phyloP scores from a whole-genome alignment of 2,329 filamentous ascomycete species.

The Ophiosphaerella korrae region DNA sequence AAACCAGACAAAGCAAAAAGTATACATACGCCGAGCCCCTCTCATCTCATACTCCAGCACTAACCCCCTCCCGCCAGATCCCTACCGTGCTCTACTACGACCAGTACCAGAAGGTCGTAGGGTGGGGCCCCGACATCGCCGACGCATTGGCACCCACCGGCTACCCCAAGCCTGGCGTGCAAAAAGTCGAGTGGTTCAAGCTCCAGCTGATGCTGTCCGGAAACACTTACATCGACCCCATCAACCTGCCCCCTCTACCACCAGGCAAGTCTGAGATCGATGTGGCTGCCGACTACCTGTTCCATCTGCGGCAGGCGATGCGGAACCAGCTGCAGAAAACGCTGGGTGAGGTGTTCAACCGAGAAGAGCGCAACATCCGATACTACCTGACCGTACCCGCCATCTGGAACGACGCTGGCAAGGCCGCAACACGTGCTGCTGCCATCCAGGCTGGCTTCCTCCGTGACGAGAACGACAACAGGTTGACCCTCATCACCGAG shows the following conservation, averaged over 20 bases:
- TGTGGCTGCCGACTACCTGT: conserved; percentile 98
- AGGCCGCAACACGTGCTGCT: conserved; percentile 92
- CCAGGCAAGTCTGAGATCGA: conserved; percentile 99
- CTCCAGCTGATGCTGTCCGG: conserved; percentile 97
- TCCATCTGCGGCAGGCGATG: conserved; percentile 97
- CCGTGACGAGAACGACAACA: conserved; percentile 96
- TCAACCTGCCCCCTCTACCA: conserved; percentile 95
- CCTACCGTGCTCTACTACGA: conserved; percentile 99
- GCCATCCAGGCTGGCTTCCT: conserved; percentile 97
- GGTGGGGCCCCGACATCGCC: conserved; percentile 97
- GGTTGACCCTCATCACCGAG: conserved; percentile 91
- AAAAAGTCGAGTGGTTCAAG: conserved; percentile 99
- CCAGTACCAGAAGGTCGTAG: conserved; percentile 99
- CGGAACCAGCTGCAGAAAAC: conserved; percentile 94
- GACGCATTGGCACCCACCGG: conserved; percentile 95
- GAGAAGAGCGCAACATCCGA: conserved; percentile 96
- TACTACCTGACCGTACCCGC: conserved; percentile 99
- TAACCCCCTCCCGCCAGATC: conserved; percentile 67
- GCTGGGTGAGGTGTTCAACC: conserved; percentile 93
- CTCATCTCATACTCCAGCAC: neutral
- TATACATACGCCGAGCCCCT: conserved; percentile 45
- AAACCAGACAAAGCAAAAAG: conserved; percentile 98
- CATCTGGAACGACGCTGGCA: conserved; percentile 99
- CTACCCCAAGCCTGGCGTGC: conserved; percentile 95
- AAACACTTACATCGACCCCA: conserved; percentile 98